These are phyloP conservation scores for Nothophoma quercina DNA, from an alignment of 2,329 filamentous ascomycete species.

Conservation along the genomic window DNA sequence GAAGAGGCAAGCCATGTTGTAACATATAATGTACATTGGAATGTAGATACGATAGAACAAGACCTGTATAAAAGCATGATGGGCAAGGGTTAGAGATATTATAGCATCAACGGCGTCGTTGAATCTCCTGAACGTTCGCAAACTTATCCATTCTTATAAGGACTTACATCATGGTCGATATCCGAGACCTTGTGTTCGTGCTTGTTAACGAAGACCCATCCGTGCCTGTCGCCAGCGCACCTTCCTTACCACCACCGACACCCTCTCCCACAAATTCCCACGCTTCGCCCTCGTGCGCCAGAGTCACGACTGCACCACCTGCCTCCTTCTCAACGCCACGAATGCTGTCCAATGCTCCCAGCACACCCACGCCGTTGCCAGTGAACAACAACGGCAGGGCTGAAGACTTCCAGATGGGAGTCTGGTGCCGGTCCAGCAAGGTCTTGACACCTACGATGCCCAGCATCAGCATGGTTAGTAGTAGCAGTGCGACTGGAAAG, in stretches of 20 bases:
- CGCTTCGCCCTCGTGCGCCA: no score
- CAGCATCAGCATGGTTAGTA: background rate
- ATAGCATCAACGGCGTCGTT: constrained; percentile 7
- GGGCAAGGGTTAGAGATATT: background rate
- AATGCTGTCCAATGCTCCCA: no score
- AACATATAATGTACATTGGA: constrained; percentile 12
- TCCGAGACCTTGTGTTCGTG: no score
- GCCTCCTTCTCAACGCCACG: no score
- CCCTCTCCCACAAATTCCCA: no score
- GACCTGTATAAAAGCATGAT: background rate
- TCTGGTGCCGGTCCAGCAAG: background rate
- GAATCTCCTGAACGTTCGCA: background rate
- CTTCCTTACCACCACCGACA: no score
- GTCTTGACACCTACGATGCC: background rate
- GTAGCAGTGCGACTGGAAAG: background rate
- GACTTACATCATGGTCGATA: no score
- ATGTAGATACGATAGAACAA: constrained; percentile 2
- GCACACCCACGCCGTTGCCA: no score
- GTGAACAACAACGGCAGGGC: background rate
- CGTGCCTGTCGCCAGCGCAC: no score
- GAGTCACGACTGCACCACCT: no score
- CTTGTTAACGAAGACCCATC: no score
- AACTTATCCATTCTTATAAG: no score
- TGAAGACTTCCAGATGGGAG: background rate
- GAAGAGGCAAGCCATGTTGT: background rate